Conservation (phyloP, 805 yeast species). For the Candida yuanshanica region DNA sequence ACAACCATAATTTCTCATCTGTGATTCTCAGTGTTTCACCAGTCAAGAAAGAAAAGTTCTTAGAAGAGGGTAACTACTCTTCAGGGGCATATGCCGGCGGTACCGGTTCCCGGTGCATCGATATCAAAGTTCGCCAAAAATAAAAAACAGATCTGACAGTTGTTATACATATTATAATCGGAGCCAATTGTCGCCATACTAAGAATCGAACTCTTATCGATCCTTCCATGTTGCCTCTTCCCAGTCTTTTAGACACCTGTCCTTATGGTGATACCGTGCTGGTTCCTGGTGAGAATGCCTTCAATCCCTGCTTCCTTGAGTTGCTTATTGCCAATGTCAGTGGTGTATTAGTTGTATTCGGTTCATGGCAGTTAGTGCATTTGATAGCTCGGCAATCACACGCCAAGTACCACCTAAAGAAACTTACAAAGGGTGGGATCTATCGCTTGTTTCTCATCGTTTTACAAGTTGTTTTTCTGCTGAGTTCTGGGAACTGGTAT, state of each 20-base stretch:
- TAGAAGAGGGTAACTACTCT: too few species aligned
- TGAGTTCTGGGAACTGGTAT: neutral
- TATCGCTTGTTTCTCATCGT: conserved; percentile 9
- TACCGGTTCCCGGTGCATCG: too few species aligned
- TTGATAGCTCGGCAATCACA: neutral
- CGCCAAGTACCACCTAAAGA: conserved; percentile 11
- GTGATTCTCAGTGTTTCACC: neutral
- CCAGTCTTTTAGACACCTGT: conserved; percentile 1
- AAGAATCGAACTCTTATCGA: too few species aligned
- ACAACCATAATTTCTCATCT: conserved; percentile 31
- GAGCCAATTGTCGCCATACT: too few species aligned
- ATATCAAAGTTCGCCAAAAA: too few species aligned
- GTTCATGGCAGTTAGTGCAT: conserved; percentile 12
- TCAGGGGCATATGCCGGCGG: too few species aligned
- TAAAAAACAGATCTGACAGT: too few species aligned
- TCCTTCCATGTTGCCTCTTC: neutral
- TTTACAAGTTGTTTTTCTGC: conserved; percentile 9
- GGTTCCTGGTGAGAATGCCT: conserved; percentile 21
- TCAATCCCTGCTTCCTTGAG: conserved; percentile 23
- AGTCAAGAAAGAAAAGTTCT: too few species aligned
- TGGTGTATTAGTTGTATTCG: conserved; percentile 11
- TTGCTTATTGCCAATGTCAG: conserved; percentile 6
- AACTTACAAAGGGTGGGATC: conserved; percentile 11
- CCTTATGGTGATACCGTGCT: conserved; percentile 9
- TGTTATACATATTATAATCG: too few species aligned